These are phyloP conservation scores for Kodamaea suecica DNA, from an alignment of 1,139 yeast genomes.

Conservation along the genomic window DNA sequence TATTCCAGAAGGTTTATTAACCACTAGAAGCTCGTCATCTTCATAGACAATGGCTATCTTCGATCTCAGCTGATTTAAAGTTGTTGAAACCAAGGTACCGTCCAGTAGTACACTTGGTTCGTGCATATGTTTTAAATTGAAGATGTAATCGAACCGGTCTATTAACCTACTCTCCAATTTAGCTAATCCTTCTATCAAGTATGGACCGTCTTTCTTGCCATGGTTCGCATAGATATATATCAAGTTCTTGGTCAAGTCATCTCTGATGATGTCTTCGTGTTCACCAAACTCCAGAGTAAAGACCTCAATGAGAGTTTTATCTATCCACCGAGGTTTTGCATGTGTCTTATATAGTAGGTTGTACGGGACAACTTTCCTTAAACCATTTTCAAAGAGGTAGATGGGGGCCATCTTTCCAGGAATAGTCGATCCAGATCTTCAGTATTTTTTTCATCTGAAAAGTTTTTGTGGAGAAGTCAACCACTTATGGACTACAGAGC, in stretches of 20 bases:
- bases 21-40: constrained; percentile 51
- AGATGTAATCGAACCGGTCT: constrained; percentile 49
- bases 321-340: constrained; percentile 51
- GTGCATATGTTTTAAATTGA: constrained; percentile 53
- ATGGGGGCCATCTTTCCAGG: constrained; percentile 2
- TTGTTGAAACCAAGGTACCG: neutral
- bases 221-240: constrained; percentile 27
- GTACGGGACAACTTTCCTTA: constrained; percentile 49
- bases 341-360: constrained; percentile 36
- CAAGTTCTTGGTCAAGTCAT: constrained; percentile 24
- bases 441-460: neutral
- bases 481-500: no score
- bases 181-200: constrained; percentile 23
- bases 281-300: constrained; percentile 47
- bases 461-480: no score
- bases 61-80: no score
- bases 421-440: no score
- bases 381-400: constrained; percentile 34
- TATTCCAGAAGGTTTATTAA: constrained; percentile 72
- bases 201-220: constrained; percentile 23
- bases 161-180: constrained; percentile 23
- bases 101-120: constrained; percentile 50
- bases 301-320: constrained; percentile 41
- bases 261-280: constrained; percentile 18
- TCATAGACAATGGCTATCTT: constrained; percentile 34